Conservation (phyloP, 2,329 filamentous ascomycete genomes). For the Blastomyces parvus region DNA sequence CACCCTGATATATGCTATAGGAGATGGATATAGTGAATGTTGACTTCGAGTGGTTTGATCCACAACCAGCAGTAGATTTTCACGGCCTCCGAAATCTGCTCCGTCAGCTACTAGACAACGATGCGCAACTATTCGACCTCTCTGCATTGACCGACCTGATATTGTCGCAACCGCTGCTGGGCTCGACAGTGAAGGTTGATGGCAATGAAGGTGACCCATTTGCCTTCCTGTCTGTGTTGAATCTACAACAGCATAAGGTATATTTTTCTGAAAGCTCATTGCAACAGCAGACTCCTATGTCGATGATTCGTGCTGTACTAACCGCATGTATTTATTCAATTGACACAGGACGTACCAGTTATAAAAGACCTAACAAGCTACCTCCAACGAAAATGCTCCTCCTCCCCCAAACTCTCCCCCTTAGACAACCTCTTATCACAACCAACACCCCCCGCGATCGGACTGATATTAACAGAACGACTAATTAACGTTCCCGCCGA, state of each 20-base stretch:
- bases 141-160: constrained; percentile 80
- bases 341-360: constrained; percentile 54
- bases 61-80: constrained; percentile 79
- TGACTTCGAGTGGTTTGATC: constrained; percentile 99
- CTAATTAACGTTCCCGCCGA: constrained; percentile 96
- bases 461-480: constrained; percentile 80
- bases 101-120: constrained; percentile 84
- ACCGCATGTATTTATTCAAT: constrained; percentile 1
- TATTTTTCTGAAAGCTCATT: neutral
- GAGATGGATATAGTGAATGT: constrained; percentile 88
- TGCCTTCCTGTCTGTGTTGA: constrained; percentile 81
- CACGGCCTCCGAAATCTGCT: constrained; percentile 85
- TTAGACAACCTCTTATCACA: constrained; percentile 51
- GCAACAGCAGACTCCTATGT: neutral
- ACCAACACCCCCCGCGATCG: constrained; percentile 51
- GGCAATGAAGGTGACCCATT: constrained; percentile 88
- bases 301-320: neutral
- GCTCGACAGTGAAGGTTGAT: constrained; percentile 95
- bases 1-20: constrained; percentile 36
- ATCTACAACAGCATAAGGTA: constrained; percentile 63
- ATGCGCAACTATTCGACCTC: constrained; percentile 75
- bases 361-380: constrained; percentile 65
- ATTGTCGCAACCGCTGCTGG: constrained; percentile 74
- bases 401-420: constrained; percentile 46
- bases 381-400: constrained; percentile 47